These are phyloP conservation scores for Penicillium paneum DNA, from an alignment of 2,329 filamentous ascomycete species.

Conservation along the genomic window DNA sequence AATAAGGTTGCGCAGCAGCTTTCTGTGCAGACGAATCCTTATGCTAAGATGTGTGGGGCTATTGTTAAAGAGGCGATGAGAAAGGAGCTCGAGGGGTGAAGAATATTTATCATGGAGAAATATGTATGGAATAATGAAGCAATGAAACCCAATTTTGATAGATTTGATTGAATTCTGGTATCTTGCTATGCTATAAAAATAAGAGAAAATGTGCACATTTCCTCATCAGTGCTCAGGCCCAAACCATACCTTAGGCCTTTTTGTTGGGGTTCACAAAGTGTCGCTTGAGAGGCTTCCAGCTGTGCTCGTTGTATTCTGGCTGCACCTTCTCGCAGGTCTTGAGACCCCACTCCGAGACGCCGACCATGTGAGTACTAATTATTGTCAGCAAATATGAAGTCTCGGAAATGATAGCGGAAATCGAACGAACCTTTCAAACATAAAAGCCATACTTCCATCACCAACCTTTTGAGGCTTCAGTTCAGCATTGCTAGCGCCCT, in stretches of 20 bases:
- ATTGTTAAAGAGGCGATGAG: conserved; percentile 60
- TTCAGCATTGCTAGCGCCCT: conserved; percentile 53
- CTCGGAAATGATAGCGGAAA: not conserved
- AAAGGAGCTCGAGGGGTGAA: conserved; percentile 48
- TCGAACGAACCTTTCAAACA: conserved; percentile 55
- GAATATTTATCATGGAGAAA: not conserved
- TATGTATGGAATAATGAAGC: not conserved
- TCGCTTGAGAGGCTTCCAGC: conserved; percentile 68
- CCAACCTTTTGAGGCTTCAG: conserved; percentile 56
- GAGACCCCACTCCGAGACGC: conserved; percentile 69
- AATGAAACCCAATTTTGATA: not conserved
- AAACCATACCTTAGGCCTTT: not conserved
- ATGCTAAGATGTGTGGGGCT: conserved; percentile 60
- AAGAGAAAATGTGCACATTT: not conserved
- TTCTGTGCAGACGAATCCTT: conserved; percentile 60
- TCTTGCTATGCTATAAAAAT: not conserved
- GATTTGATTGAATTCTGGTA: not conserved
- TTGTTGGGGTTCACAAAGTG: conserved; percentile 58
- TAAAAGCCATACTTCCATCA: conserved; percentile 62
- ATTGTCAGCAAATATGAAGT: conserved; percentile 25
- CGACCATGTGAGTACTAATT: conserved; percentile 62
- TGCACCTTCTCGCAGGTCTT: conserved; percentile 69
- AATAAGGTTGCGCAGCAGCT: conserved; percentile 57
- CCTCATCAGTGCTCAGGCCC: not conserved
- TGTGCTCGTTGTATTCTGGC: conserved; percentile 73